Evolutionary conservation across 441 rosid species (phyloP), one percentile per base, ranked within the genome.

Genomic region (Aquilaria agallochum): DNA sequence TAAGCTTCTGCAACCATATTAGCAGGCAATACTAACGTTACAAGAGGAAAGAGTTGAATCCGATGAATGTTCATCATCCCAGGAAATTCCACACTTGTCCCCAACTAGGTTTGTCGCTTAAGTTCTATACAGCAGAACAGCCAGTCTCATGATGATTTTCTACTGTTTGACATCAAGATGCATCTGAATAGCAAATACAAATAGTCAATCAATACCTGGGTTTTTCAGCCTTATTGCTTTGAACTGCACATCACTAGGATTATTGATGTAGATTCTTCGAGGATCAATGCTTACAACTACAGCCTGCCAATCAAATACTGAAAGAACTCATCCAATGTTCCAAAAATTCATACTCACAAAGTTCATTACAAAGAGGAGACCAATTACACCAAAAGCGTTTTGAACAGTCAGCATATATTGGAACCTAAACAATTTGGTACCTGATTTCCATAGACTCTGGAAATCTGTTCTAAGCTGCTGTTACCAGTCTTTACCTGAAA

Each of bases 251-350:
- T 92, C 97, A 65, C 59, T 68, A 47, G 98, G 93, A 82, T 65
- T 73, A 36, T 69, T 84, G 58, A 92, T 76, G 70, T 88, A 86
- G 15, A 92, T 85, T 78, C 97, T 78, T 61, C 90, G 96, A 72
- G 97, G 98, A 80, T 92, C 99, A 66, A 95, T 90, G 72, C 99
- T 95, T 52, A 95, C 90, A 67, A 95, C 99, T 62, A 92, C 99
- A 32, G 99, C 99, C 99, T 92, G 85, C 62, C 68, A 74, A 50
- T 52, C 2, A 64, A 78, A 65, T 45, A 66, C 40, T 31, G 52
- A 57, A 33, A 14, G 4, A 34, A 49, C 49, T 69, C 63, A 65
- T 55, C 60, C 12, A 63, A 33, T 46, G 31, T 12, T 50, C 14
- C 2, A 3, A 14, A 50, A 49, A 50, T 40, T 56, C 51, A 65